These are phyloP conservation scores for Gossypium anomalum DNA, from an alignment of 345 rosid genomes.

Conservation along the genomic window DNA sequence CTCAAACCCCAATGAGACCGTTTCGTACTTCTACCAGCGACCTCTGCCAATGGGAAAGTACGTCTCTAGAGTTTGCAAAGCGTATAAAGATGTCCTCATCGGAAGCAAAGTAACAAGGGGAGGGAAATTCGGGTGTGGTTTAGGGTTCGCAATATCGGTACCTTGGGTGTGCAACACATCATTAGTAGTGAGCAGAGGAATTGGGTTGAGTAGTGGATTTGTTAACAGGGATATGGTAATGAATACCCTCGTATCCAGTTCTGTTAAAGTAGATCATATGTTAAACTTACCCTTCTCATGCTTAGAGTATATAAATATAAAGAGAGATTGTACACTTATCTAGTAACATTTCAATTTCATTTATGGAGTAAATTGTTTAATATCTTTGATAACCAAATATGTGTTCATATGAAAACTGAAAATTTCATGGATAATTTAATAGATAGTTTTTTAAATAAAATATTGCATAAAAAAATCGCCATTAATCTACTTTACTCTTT, in stretches of 20 bases:
- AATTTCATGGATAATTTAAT: too few relatives aligned
- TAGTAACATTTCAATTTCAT: constrained; percentile 20
- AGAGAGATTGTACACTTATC: constrained; percentile 42
- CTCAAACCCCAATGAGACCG: constrained; percentile 20
- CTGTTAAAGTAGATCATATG: constrained; percentile 46
- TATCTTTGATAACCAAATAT: background rate
- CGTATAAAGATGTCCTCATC: constrained; percentile 51
- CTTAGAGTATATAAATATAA: constrained; percentile 53
- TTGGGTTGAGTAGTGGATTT: constrained; percentile 20
- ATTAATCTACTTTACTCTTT: too few relatives aligned
- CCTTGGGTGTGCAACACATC: constrained; percentile 80
- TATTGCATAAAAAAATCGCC: too few relatives aligned
- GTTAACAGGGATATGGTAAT: constrained; percentile 29
- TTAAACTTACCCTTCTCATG: constrained; percentile 69
- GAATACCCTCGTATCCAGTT: constrained; percentile 41
- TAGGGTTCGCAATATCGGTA: constrained; percentile 53
- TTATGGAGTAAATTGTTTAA: background rate
- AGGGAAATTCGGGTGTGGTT: constrained; percentile 27
- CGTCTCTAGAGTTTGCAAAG: constrained; percentile 49
- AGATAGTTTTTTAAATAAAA: too few relatives aligned
- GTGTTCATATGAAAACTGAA: background rate
- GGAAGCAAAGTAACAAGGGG: constrained; percentile 22
- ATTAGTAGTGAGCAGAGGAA: constrained; percentile 68
- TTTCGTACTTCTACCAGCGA: constrained; percentile 29
- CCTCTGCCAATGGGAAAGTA: constrained; percentile 44